phyloP scores from a whole-genome alignment of 2,329 filamentous ascomycete genomes.

The Penicillium sp. region DNA sequence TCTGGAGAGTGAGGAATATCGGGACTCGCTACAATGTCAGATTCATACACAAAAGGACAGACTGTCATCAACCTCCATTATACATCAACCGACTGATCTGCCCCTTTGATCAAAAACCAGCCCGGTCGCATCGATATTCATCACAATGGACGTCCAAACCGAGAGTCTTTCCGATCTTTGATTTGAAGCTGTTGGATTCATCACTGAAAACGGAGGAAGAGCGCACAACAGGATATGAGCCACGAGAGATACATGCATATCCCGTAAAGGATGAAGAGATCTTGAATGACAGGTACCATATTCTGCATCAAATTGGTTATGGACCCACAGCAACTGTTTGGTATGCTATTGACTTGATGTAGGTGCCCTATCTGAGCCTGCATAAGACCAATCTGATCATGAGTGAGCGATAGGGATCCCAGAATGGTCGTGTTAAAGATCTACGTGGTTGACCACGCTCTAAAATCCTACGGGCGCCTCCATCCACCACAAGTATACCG shows the following conservation, averaged over 20 bases:
- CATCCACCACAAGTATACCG: slow-evolving; percentile 5
- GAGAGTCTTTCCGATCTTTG: slow-evolving; percentile 9
- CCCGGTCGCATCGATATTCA: background rate
- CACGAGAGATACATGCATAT: slow-evolving; percentile 18
- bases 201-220: slow-evolving; percentile 21
- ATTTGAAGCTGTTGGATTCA: slow-evolving; percentile 9
- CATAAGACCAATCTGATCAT: background rate
- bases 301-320: slow-evolving; percentile 29
- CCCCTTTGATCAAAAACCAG: background rate
- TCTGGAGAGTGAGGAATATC: background rate
- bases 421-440: slow-evolving; percentile 22
- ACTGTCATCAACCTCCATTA: background rate
- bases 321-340: slow-evolving; percentile 30
- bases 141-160: slow-evolving; percentile 9
- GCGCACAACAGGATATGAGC: slow-evolving; percentile 12
- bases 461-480: slow-evolving; percentile 19
- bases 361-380: background rate
- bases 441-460: slow-evolving; percentile 19
- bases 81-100: background rate
- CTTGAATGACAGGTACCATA: slow-evolving; percentile 25
- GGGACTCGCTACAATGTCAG: background rate
- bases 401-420: background rate
- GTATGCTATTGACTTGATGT: slow-evolving; percentile 12
- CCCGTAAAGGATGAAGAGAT: slow-evolving; percentile 19
- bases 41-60: background rate